Evolutionary conservation across 768 basidiomycete species (phyloP).

Genomic region (Lactarius psammicola): DNA sequence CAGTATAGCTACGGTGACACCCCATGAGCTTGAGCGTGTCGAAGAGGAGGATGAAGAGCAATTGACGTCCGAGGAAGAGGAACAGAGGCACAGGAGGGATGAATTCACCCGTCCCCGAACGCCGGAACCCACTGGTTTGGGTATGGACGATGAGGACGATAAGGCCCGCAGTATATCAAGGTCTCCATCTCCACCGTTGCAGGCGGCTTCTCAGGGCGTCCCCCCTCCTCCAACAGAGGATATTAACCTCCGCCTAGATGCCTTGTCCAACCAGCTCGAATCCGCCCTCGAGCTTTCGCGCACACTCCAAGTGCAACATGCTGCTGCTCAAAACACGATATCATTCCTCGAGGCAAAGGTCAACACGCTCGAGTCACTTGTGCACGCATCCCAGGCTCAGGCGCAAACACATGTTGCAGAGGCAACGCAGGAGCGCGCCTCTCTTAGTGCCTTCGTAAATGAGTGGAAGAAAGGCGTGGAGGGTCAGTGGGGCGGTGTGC

Average conservation of each 20-base stretch:
- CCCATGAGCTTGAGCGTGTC: slow-evolving; percentile 67
- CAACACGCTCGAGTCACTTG: slow-evolving; percentile 59
- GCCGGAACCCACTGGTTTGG: slow-evolving; percentile 71
- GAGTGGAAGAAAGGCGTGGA: slow-evolving; percentile 81
- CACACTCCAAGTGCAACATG: slow-evolving; percentile 74
- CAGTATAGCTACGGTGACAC: slow-evolving; percentile 69
- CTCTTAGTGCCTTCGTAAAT: slow-evolving; percentile 52
- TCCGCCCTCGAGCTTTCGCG: slow-evolving; percentile 71
- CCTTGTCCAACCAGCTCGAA: slow-evolving; percentile 68
- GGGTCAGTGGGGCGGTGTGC: slow-evolving; percentile 71
- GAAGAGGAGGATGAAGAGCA: slow-evolving; percentile 75
- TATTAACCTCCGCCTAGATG: slow-evolving; percentile 59
- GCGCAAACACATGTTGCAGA: slow-evolving; percentile 39
- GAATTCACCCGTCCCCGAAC: slow-evolving; percentile 73
- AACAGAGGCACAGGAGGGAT: slow-evolving; percentile 44
- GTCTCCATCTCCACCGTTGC: slow-evolving; percentile 32
- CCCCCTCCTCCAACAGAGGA: slow-evolving; percentile 46
- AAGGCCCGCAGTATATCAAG: slow-evolving; percentile 37
- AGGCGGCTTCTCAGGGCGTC: slow-evolving; percentile 23
- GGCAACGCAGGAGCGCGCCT: slow-evolving; percentile 44
- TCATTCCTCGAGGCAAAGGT: slow-evolving; percentile 67
- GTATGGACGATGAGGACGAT: slow-evolving; percentile 48
- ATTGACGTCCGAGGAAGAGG: slow-evolving; percentile 42
- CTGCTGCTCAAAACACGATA: slow-evolving; percentile 74
- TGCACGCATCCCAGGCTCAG: slow-evolving; percentile 49